Conservation (phyloP, 2,329 filamentous ascomycete species). For the Stemphylium beticola region DNA sequence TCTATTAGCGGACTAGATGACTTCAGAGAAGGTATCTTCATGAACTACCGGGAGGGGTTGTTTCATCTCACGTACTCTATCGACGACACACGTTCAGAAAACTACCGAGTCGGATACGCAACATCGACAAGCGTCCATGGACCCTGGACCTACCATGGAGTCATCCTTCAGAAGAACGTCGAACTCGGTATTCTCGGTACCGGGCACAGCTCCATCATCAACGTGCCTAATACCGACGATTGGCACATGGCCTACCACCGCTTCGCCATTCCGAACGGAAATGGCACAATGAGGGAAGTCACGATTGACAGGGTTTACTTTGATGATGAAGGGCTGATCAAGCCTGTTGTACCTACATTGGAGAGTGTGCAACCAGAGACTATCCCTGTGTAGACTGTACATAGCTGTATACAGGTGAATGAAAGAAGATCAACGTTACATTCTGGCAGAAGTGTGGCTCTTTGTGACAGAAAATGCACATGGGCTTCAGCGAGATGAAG, state of each 20-base stretch:
- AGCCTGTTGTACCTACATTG: constrained; percentile 32
- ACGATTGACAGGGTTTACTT: constrained; percentile 36
- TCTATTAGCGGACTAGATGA: constrained; percentile 24
- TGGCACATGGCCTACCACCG: constrained; percentile 43
- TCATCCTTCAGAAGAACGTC: constrained; percentile 33
- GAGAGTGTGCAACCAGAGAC: constrained; percentile 24
- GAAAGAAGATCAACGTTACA: too few relatives aligned
- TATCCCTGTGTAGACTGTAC: background rate
- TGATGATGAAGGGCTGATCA: constrained; percentile 30
- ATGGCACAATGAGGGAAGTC: constrained; percentile 32
- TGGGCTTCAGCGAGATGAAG: too few relatives aligned
- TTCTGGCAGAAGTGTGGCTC: too few relatives aligned
- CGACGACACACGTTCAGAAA: constrained; percentile 36
- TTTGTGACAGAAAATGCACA: too few relatives aligned
- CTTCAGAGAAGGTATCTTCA: constrained; percentile 36
- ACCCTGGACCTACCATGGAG: constrained; percentile 33
- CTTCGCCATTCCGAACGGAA: constrained; percentile 32
- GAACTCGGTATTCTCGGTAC: constrained; percentile 31
- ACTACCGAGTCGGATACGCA: constrained; percentile 39
- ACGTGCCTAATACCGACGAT: constrained; percentile 36
- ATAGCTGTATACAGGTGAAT: background rate
- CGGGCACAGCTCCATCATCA: constrained; percentile 35
- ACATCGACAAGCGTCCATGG: constrained; percentile 27
- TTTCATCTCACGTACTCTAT: constrained; percentile 40
- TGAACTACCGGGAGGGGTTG: constrained; percentile 32